Percentiles rank a stretch among this genome's conserved stretches.
Evolutionary conservation across 192 early-diverging fungal species (phyloP).

Genomic region (Dissophora globulifera): DNA sequence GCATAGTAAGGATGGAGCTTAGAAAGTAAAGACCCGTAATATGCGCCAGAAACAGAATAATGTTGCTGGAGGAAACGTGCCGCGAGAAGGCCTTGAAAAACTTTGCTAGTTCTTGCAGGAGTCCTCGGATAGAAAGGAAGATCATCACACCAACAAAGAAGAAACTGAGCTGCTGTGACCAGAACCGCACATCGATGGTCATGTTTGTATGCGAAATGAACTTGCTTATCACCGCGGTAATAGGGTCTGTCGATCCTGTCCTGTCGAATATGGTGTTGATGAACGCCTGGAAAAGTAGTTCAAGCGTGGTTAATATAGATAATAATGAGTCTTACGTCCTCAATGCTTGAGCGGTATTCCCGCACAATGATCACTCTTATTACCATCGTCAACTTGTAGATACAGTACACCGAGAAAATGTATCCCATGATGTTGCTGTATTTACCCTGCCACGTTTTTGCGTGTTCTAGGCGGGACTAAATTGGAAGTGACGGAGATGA

Average conservation of each 20-base stretch:
- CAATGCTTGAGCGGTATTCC: too few species aligned
- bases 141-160: slow-evolving; percentile 93
- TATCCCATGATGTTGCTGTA: slow-evolving; percentile 85
- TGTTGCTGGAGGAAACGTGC: slow-evolving; percentile 77
- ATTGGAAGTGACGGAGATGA: background rate
- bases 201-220: slow-evolving; percentile 72
- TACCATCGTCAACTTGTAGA: slow-evolving; percentile 88
- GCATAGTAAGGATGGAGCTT: slow-evolving; percentile 92
- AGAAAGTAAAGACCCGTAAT: slow-evolving; percentile 95
- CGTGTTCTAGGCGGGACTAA: slow-evolving; percentile 63
- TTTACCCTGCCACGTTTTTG: slow-evolving; percentile 81
- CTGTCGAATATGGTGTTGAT: slow-evolving; percentile 83
- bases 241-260: slow-evolving; percentile 81
- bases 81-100: slow-evolving; percentile 76
- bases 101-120: slow-evolving; percentile 76
- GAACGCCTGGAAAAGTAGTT: too few species aligned
- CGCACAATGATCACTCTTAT: too few species aligned
- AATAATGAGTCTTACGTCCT: too few species aligned
- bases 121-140: slow-evolving; percentile 86
- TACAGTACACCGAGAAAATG: slow-evolving; percentile 89
- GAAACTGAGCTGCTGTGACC: slow-evolving; percentile 94
- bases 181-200: slow-evolving; percentile 80
- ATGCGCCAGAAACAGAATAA: slow-evolving; percentile 84
- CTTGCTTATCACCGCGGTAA: slow-evolving; percentile 81
- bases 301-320: too few species aligned